Percentiles rank a stretch among this genome's conserved stretches.
Evolutionary conservation across 768 basidiomycete species (phyloP).

Genomic region (Russula olivacea): DNA sequence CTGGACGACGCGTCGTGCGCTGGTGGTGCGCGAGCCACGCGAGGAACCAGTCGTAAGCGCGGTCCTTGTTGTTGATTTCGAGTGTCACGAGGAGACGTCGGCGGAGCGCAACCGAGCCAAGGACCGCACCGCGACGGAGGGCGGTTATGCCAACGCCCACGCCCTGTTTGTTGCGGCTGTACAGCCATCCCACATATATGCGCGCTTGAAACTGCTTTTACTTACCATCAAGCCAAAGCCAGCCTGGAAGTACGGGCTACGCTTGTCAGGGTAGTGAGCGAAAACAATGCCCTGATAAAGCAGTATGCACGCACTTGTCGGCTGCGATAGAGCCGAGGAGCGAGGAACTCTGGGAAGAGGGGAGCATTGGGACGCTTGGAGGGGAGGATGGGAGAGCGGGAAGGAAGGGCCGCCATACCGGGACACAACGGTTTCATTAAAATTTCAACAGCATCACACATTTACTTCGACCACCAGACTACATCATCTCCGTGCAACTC

Average conservation of each 20-base stretch:
- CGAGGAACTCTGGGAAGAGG: neutral
- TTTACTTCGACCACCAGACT: constrained; percentile 14
- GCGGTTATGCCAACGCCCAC: constrained; percentile 78
- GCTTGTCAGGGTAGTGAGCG: constrained; percentile 31
- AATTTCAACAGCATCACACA: neutral
- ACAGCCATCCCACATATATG: neutral
- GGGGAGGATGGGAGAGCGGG: neutral
- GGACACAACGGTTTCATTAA: neutral
- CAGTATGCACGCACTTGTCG: constrained; percentile 54
- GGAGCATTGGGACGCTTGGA: neutral
- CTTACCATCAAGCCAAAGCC: constrained; percentile 95
- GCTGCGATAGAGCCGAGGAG: constrained; percentile 36
- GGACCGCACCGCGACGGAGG: constrained; percentile 61
- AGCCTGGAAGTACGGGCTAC: constrained; percentile 94
- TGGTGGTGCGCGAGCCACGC: constrained; percentile 84
- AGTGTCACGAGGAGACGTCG: constrained; percentile 89
- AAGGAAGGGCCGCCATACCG: neutral
- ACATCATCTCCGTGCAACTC: constrained; percentile 11
- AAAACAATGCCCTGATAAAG: neutral
- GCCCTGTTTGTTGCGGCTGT: constrained; percentile 48
- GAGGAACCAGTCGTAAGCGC: constrained; percentile 93
- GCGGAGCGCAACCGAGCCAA: constrained; percentile 70
- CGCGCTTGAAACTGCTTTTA: neutral
- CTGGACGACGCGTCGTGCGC: constrained; percentile 27
- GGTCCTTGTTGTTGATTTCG: constrained; percentile 95